phyloP scores from a whole-genome alignment of 164 flowering plant genomes.

The Akebia trifoliata region DNA sequence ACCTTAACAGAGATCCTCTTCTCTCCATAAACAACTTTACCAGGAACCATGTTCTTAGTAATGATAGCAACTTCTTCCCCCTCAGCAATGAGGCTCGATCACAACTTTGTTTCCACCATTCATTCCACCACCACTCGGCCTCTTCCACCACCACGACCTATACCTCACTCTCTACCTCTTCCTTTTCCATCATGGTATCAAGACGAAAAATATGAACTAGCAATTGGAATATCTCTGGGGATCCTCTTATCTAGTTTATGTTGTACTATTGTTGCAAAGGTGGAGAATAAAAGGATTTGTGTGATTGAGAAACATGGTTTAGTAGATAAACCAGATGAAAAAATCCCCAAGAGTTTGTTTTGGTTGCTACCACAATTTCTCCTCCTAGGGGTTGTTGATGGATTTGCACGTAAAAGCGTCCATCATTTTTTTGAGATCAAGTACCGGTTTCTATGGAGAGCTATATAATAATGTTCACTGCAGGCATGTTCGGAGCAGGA shows the following conservation, averaged over 20 bases:
- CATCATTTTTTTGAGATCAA: conserved; percentile 16
- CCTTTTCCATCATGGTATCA: too few species aligned
- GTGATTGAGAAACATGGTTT: conserved; percentile 24
- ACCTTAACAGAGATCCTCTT: too few species aligned
- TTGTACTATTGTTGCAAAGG: conserved; percentile 35
- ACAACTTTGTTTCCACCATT: too few species aligned
- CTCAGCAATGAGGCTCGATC: too few species aligned
- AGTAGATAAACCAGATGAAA: conserved; percentile 32
- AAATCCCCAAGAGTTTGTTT: conserved; percentile 36
- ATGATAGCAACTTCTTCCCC: too few species aligned
- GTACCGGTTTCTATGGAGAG: conserved; percentile 12
- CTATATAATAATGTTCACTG: conserved; percentile 13
- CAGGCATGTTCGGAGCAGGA: conserved; percentile 29
- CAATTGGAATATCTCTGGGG: conserved; percentile 17
- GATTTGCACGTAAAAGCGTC: conserved; percentile 11
- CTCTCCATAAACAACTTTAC: too few species aligned
- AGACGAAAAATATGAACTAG: conserved; percentile 8
- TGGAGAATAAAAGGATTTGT: conserved; percentile 29
- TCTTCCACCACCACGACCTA: too few species aligned
- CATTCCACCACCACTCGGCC: too few species aligned
- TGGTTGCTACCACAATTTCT: conserved; percentile 46
- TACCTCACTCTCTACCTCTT: too few species aligned
- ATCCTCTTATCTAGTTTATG: conserved; percentile 30
- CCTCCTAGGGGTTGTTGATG: conserved; percentile 31
- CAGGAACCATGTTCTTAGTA: too few species aligned